phyloP scores from a whole-genome alignment of 75 land plant genomes.

The Ceratopteris richardii region DNA sequence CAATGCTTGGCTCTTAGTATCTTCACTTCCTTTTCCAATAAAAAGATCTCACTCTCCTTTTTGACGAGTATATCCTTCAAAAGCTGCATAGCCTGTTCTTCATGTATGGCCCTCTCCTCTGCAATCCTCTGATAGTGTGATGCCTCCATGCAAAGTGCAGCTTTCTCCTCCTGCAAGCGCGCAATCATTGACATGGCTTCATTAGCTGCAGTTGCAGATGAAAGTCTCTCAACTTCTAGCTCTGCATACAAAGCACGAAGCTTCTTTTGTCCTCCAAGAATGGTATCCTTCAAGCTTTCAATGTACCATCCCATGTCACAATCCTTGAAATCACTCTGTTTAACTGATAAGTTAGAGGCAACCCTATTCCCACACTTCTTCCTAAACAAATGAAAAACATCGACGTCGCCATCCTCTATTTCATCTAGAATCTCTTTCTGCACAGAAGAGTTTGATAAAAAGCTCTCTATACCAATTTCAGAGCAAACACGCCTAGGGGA shows the following conservation, averaged over 20 bases:
- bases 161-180: slow-evolving; percentile 80
- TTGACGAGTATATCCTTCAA: slow-evolving; percentile 47
- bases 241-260: slow-evolving; percentile 26
- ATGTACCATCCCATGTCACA: too few species aligned
- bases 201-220: slow-evolving; percentile 60
- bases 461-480: too few species aligned
- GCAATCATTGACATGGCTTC: slow-evolving; percentile 89
- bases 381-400: too few species aligned
- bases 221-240: slow-evolving; percentile 72
- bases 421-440: too few species aligned
- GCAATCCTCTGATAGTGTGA: slow-evolving; percentile 64
- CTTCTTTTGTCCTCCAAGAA: not conserved
- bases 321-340: too few species aligned
- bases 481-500: too few species aligned
- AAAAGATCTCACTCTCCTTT: slow-evolving; percentile 23
- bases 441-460: too few species aligned
- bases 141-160: slow-evolving; percentile 64
- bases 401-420: too few species aligned
- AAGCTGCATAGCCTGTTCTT: slow-evolving; percentile 47
- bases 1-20: not conserved
- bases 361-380: too few species aligned
- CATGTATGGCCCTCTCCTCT: slow-evolving; percentile 71
- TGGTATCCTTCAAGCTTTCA: too few species aligned
- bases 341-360: too few species aligned
- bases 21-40: not conserved